phyloP scores from a whole-genome alignment of 2,329 filamentous ascomycete species.

The Juglanconis sp. region DNA sequence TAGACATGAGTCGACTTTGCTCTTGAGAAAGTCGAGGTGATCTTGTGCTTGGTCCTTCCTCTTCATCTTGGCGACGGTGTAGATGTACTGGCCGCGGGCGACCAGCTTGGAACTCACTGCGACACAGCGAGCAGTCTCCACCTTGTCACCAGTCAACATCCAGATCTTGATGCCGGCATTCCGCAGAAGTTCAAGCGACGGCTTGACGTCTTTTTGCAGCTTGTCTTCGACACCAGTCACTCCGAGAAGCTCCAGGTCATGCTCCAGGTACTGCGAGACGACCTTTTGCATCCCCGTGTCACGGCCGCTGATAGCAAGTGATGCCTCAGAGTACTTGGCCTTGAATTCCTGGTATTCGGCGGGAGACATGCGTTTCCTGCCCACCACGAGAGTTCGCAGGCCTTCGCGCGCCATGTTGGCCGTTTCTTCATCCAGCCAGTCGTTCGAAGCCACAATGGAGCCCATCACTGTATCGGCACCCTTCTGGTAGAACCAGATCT shows the following conservation, averaged over 20 bases:
- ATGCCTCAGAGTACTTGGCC: slow-evolving; percentile 71
- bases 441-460: slow-evolving; percentile 90
- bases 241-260: slow-evolving; percentile 86
- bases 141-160: slow-evolving; percentile 99
- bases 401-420: slow-evolving; percentile 99
- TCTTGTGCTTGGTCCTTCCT: slow-evolving; percentile 83
- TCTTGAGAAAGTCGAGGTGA: slow-evolving; percentile 81
- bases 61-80: slow-evolving; percentile 83
- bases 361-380: slow-evolving; percentile 78
- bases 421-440: slow-evolving; percentile 98
- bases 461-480: slow-evolving; percentile 98
- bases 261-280: slow-evolving; percentile 77
- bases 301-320: slow-evolving; percentile 73
- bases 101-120: slow-evolving; percentile 94
- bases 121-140: slow-evolving; percentile 94
- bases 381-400: slow-evolving; percentile 87
- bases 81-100: slow-evolving; percentile 88
- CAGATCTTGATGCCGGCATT: slow-evolving; percentile 99
- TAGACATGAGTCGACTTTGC: slow-evolving; percentile 81
- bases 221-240: slow-evolving; percentile 98
- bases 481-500: slow-evolving; percentile 99
- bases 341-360: slow-evolving; percentile 82
- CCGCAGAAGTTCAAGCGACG: slow-evolving; percentile 86
- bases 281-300: slow-evolving; percentile 80
- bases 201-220: slow-evolving; percentile 91